Evolutionary conservation across 768 basidiomycete species (phyloP).

Genomic region (Lactarius deliciosus): DNA sequence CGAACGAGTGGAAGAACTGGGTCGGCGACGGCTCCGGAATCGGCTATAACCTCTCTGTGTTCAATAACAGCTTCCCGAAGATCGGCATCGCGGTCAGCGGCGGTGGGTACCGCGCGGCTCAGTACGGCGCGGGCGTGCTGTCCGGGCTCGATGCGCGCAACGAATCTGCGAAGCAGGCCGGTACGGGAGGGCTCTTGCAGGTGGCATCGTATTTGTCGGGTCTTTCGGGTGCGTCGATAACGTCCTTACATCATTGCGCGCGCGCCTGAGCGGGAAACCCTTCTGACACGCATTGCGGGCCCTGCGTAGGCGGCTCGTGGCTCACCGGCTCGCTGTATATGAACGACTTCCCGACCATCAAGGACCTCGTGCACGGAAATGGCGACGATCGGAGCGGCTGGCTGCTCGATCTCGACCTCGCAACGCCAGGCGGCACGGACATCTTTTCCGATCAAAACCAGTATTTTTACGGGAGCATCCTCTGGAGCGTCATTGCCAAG

Average conservation of each 20-base stretch:
- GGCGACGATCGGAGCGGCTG: slow-evolving; percentile 48
- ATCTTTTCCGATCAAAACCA: slow-evolving; percentile 49
- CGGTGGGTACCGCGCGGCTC: slow-evolving; percentile 66
- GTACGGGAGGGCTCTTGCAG: slow-evolving; percentile 69
- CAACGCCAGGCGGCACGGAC: slow-evolving; percentile 52
- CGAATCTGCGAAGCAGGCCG: slow-evolving; percentile 50
- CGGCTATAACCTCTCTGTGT: slow-evolving; percentile 50
- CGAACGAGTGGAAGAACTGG: slow-evolving; percentile 58
- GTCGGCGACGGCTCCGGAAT: slow-evolving; percentile 52
- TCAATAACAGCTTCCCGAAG: slow-evolving; percentile 45
- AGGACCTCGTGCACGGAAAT: slow-evolving; percentile 61
- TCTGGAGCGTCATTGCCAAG: slow-evolving; percentile 57
- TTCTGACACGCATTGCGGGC: background rate
- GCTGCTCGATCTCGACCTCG: slow-evolving; percentile 56
- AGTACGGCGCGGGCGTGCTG: slow-evolving; percentile 60
- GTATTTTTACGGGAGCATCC: slow-evolving; percentile 51
- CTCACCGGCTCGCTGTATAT: slow-evolving; percentile 59
- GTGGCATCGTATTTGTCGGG: slow-evolving; percentile 68
- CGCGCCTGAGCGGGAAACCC: no score
- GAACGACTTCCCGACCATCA: slow-evolving; percentile 60
- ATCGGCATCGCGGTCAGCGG: slow-evolving; percentile 70
- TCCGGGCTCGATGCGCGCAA: slow-evolving; percentile 63
- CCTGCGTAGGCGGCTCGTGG: slow-evolving; percentile 62
- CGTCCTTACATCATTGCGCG: no score
- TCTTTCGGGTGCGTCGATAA: slow-evolving; percentile 50